Evolutionary conservation across 441 rosid genomes (phyloP).

Genomic region (Raphanus hybrid): DNA sequence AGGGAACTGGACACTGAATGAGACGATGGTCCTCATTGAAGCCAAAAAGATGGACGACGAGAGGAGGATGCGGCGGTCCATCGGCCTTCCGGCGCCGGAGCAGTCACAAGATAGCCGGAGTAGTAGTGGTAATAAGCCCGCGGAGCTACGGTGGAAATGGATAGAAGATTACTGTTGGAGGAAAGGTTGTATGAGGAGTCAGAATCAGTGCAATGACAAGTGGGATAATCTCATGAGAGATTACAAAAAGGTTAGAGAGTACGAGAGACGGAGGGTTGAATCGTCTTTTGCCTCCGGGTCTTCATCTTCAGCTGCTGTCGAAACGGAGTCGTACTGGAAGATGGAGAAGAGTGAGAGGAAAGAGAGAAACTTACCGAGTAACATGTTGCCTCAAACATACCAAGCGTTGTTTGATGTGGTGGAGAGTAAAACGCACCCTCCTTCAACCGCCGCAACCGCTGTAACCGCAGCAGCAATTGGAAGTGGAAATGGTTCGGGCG

Average conservation of each 20-base stretch:
- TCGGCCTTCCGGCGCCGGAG: conserved; percentile 38
- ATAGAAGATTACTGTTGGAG: conserved; percentile 92
- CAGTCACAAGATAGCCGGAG: conserved; percentile 45
- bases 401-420: conserved; percentile 74
- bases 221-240: conserved; percentile 99
- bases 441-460: conserved; percentile 31
- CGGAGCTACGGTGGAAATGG: conserved; percentile 95
- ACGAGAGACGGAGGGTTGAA: conserved; percentile 53
- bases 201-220: conserved; percentile 96
- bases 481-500: conserved; percentile 39
- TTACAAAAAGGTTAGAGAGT: conserved; percentile 86
- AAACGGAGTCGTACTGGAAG: conserved; percentile 62
- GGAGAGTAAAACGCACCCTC: conserved; percentile 54
- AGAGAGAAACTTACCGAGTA: conserved; percentile 78
- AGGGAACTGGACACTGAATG: conserved; percentile 83
- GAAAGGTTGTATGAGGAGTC: conserved; percentile 77
- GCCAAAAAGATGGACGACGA: conserved; percentile 93
- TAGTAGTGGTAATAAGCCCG: conserved; percentile 52
- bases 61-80: conserved; percentile 65
- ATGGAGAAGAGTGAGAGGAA: conserved; percentile 84
- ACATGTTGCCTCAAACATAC: conserved; percentile 73
- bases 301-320: conserved; percentile 34
- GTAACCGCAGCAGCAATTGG: conserved; percentile 31
- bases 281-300: conserved; percentile 30
- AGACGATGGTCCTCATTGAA: conserved; percentile 83